Conservation (phyloP, 768 basidiomycete species). For the Pleurotus citrinopileatus region DNA sequence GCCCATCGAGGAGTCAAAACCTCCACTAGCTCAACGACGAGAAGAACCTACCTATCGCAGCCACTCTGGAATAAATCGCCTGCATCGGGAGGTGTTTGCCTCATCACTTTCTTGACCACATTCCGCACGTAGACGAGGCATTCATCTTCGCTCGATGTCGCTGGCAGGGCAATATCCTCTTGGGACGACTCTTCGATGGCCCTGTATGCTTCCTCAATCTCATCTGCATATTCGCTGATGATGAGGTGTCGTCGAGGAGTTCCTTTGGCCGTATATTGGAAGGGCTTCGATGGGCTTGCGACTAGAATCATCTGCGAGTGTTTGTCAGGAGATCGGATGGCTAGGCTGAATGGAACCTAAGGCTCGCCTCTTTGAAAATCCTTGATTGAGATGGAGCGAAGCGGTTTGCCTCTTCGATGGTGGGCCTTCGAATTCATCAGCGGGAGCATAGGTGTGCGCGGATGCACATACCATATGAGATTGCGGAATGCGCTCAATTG, state of each 20-base stretch:
- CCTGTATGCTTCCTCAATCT: slow-evolving; percentile 36
- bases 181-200: slow-evolving; percentile 28
- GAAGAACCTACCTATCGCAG: slow-evolving; percentile 31
- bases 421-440: slow-evolving; percentile 27
- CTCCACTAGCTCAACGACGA: not conserved
- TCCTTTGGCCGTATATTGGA: slow-evolving; percentile 23
- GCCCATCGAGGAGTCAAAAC: too few species aligned
- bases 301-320: slow-evolving; percentile 39
- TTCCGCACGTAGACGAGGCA: slow-evolving; percentile 26
- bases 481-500: slow-evolving; percentile 30
- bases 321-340: too few species aligned
- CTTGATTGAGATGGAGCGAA: slow-evolving; percentile 40
- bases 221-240: slow-evolving; percentile 32
- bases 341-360: not conserved
- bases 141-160: slow-evolving; percentile 19
- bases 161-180: slow-evolving; percentile 22
- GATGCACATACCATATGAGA: slow-evolving; percentile 27
- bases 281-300: slow-evolving; percentile 32
- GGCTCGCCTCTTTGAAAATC: slow-evolving; percentile 40
- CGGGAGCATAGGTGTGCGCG: not conserved
- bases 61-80: slow-evolving; percentile 39
- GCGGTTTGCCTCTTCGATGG: slow-evolving; percentile 34
- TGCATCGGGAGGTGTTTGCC: slow-evolving; percentile 19
- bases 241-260: slow-evolving; percentile 34
- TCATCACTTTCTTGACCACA: slow-evolving; percentile 32